Evolutionary conservation across 768 basidiomycete species (phyloP).

Genomic region (Ramaria sp.): DNA sequence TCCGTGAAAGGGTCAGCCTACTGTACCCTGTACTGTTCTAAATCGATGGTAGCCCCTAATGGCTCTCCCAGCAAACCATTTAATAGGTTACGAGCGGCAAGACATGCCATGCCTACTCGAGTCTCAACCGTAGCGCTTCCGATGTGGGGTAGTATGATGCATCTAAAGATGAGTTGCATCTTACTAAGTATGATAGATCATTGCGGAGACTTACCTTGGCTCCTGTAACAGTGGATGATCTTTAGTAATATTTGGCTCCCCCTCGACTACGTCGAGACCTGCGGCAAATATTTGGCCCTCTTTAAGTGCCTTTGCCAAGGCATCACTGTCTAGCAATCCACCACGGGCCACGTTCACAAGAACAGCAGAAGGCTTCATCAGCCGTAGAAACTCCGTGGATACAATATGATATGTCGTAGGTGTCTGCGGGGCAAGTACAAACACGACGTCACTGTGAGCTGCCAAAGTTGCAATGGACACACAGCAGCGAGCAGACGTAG

Average conservation of each 20-base stretch:
- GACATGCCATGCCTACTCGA: slow-evolving; percentile 66
- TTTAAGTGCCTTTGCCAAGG: slow-evolving; percentile 68
- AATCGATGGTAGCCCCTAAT: slow-evolving; percentile 46
- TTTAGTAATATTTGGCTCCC: slow-evolving; percentile 64
- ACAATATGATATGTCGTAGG: slow-evolving; percentile 62
- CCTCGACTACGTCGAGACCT: slow-evolving; percentile 88
- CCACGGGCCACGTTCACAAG: slow-evolving; percentile 83
- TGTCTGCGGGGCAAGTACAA: slow-evolving; percentile 75
- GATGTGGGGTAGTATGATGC: slow-evolving; percentile 81
- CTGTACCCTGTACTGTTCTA: slow-evolving; percentile 7
- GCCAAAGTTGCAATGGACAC: slow-evolving; percentile 65
- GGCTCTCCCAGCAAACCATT: slow-evolving; percentile 38
- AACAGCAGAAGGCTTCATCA: slow-evolving; percentile 79
- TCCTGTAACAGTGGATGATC: slow-evolving; percentile 78
- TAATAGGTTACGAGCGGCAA: slow-evolving; percentile 61
- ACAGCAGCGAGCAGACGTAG: slow-evolving; percentile 17
- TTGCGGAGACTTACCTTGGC: slow-evolving; percentile 40
- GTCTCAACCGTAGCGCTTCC: slow-evolving; percentile 86
- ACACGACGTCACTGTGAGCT: slow-evolving; percentile 68
- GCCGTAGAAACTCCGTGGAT: slow-evolving; percentile 54
- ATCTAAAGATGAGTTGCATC: slow-evolving; percentile 30
- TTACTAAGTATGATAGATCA: background rate
- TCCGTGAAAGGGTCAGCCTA: background rate
- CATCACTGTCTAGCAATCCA: slow-evolving; percentile 82
- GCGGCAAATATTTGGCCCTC: slow-evolving; percentile 85